Evolutionary conservation across 78 protist species (phyloP), one percentile per base, ranked within the genome.

Genomic region (Dictyostelium brefeldianum): DNA sequence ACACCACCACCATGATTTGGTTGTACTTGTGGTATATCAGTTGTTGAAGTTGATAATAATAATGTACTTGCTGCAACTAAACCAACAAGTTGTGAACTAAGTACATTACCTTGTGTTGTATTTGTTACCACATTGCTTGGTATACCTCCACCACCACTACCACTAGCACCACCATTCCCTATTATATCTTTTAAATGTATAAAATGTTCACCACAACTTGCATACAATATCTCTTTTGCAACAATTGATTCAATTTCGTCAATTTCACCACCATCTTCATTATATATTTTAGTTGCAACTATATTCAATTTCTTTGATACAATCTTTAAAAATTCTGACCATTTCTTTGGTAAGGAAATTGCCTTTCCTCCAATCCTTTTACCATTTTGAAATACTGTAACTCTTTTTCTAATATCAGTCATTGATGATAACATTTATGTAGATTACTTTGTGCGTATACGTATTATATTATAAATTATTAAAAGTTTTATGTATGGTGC

Each of bases 221-320:
- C 89, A 31, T 85, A 94, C n/a, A 94, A 31, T 50, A 87, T 75
- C 83, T 94, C 96, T 53, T 74, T 71, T 11, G 87, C 89, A 11
- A 81, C 77, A 1, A 94, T 51, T n/a, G 77, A 22, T n/a, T 81
- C 96, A 48, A 94, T 69, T 9, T 94, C 96, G 50, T 92, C 90
- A 0, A 92, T 83, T 59, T 92, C 96, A 3, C 96, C 96, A 54
- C 96, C 96, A 36, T 92, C 96, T 22, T 84, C 96, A 36, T 84
- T 81, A 62, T 48, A 92, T 27, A 92, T 82, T 53, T 87, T 77
- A 4, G 89, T 46, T 17, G 67, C 89, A 12, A 78, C 80, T 36
- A 78, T 6, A 36, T 54, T 29, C 50, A 92, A 53, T 73, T 82
- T 80, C 73, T 80, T 79, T 50, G 90, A 81, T 20, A 82, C 83